Percentiles rank a stretch among this genome's conserved stretches.
Evolutionary conservation across 1,284 basidiomycete species (phyloP).

Genomic region (Heterobasidion irregulare): DNA sequence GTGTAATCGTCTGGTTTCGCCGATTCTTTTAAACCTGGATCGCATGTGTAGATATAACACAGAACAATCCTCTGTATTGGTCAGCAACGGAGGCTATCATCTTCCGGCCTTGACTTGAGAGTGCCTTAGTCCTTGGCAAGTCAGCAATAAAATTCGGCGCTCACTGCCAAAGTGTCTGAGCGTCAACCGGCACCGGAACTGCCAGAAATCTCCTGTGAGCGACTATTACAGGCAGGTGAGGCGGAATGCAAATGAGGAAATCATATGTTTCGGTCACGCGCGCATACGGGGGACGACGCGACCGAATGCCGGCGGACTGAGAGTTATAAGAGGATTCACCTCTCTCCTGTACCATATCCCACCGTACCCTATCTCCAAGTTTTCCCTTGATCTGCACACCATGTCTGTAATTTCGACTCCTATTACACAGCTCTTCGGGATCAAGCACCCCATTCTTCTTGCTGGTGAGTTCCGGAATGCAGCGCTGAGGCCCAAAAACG

Average conservation of each 20-base stretch:
- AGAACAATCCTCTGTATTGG: too few species aligned
- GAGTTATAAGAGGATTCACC: not conserved
- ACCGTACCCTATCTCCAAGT: not conserved
- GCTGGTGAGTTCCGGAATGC: slow-evolving; percentile 41
- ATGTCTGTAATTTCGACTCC: slow-evolving; percentile 66
- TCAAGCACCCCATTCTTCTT: slow-evolving; percentile 83
- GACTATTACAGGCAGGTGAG: too few species aligned
- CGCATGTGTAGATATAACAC: too few species aligned
- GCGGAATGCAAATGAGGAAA: not conserved
- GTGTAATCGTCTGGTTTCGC: too few species aligned
- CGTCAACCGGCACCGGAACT: too few species aligned
- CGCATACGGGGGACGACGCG: not conserved
- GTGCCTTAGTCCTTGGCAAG: too few species aligned
- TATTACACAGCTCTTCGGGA: slow-evolving; percentile 77
- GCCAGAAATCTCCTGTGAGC: too few species aligned
- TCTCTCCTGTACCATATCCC: not conserved
- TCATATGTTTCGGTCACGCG: not conserved
- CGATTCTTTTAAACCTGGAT: too few species aligned
- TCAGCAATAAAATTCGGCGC: too few species aligned
- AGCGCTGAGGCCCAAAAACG: not conserved
- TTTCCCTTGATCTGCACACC: slow-evolving; percentile 7
- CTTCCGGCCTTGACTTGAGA: too few species aligned
- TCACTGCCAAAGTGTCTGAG: too few species aligned
- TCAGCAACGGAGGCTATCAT: too few species aligned
- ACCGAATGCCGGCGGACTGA: not conserved